A percentile compares a stretch with the other conserved stretches of the same genome.
Evolutionary conservation across 768 basidiomycete species (phyloP).

Genomic region (Russula foetens): DNA sequence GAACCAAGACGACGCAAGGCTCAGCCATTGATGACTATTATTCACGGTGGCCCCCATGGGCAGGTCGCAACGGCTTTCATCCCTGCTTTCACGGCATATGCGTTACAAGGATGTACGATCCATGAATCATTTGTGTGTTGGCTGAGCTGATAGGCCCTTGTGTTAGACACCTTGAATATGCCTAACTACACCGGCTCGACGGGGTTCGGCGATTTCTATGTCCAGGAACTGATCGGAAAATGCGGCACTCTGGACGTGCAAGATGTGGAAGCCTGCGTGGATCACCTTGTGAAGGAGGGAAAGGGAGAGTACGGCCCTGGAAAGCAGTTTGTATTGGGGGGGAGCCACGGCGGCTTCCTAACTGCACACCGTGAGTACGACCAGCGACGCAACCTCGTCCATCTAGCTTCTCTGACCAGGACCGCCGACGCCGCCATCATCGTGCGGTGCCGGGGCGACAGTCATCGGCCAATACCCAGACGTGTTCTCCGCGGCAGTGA

Average conservation of each 20-base stretch:
- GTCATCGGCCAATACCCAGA: conserved; percentile 27
- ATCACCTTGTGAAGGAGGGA: conserved; percentile 23
- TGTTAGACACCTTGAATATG: conserved; percentile 21
- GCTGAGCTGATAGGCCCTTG: not conserved
- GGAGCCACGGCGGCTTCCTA: conserved; percentile 29
- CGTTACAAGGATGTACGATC: conserved; percentile 22
- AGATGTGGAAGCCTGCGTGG: conserved; percentile 23
- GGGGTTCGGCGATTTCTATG: conserved; percentile 27
- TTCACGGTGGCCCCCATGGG: conserved; percentile 30
- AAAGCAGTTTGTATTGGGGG: conserved; percentile 26
- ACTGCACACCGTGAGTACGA: conserved; percentile 19
- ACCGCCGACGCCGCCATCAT: too few relatives aligned
- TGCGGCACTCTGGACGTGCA: conserved; percentile 30
- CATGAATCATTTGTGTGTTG: not conserved
- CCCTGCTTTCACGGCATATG: conserved; percentile 15
- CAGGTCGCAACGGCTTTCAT: conserved; percentile 20
- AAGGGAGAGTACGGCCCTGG: conserved; percentile 20
- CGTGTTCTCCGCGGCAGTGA: conserved; percentile 25
- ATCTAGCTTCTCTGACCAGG: not conserved
- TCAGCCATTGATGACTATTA: conserved; percentile 18
- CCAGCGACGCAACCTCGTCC: too few relatives aligned
- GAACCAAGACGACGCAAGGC: conserved; percentile 6
- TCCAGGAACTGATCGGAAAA: conserved; percentile 25
- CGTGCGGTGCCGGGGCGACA: not conserved
- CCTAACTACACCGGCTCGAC: conserved; percentile 31